phyloP scores from a whole-genome alignment of 805 yeast species.

The Wickerhamiella brachini region DNA sequence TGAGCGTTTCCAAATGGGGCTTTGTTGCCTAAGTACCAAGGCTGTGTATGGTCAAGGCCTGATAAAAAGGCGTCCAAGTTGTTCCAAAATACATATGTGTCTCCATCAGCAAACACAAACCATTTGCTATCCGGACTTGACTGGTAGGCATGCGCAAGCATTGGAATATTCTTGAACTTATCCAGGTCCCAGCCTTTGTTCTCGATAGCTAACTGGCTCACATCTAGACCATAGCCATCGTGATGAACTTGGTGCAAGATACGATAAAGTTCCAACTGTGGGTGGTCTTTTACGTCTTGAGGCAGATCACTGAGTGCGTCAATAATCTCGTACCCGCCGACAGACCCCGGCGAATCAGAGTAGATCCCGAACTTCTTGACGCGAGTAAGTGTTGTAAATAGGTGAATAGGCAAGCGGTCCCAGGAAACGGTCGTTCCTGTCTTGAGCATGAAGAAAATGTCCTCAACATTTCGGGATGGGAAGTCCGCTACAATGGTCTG shows the following conservation, averaged over 20 bases:
- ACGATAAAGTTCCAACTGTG: slow-evolving; percentile 14
- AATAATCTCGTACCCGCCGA: slow-evolving; percentile 16
- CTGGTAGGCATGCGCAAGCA: slow-evolving; percentile 26
- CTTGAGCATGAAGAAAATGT: slow-evolving; percentile 24
- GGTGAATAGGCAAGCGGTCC: slow-evolving; percentile 27
- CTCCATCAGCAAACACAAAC: slow-evolving; percentile 28
- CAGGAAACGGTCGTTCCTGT: slow-evolving; percentile 27
- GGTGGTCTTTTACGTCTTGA: slow-evolving; percentile 13
- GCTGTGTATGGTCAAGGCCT: background rate
- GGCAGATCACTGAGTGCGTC: slow-evolving; percentile 23
- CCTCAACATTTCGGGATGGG: background rate
- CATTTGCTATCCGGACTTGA: slow-evolving; percentile 19
- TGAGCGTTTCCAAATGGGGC: background rate
- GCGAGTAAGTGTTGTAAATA: slow-evolving; percentile 25
- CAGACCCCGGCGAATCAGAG: slow-evolving; percentile 19
- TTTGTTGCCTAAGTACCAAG: background rate
- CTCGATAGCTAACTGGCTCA: slow-evolving; percentile 7
- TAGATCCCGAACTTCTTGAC: slow-evolving; percentile 25
- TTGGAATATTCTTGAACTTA: slow-evolving; percentile 26
- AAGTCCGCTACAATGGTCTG: slow-evolving; percentile 1
- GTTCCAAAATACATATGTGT: slow-evolving; percentile 20
- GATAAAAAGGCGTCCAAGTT: background rate
- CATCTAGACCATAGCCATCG: slow-evolving; percentile 13
- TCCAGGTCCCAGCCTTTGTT: slow-evolving; percentile 23
- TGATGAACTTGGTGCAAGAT: slow-evolving; percentile 10